Evolutionary conservation across 805 yeast species (phyloP), one percentile per base, ranked within the genome.

Genomic region (Candida silvicultrix): DNA sequence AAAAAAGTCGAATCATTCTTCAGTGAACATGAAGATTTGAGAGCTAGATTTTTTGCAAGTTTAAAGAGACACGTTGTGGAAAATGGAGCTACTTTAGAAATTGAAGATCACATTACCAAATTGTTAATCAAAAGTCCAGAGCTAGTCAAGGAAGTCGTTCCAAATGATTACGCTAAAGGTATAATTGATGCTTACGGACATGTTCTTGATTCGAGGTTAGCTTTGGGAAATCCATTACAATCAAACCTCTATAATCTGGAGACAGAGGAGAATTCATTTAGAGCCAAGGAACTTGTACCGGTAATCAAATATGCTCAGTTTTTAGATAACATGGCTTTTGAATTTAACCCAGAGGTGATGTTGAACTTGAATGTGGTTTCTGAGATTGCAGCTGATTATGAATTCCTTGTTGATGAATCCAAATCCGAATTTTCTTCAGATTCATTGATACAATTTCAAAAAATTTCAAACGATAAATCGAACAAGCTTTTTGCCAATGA

Each of bases 191-290:
- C 59, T 5, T 62, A 66, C 58, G 63, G 70, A 14, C 56, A 60
- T 1, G 23, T 35, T 2, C 51, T 68, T 31, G 72, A 70, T 47
- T 57, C 66, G 11, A 59, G 68, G 37, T 48, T 78, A 19, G 57
- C 81, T 0, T 55, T 77, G 22, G 73, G 78, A 0, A 78, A 77
- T 52, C 70, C 78, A 1, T 55, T 80, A 41, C 73, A 65, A 22
- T 63, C 67, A 12, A 73, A 68, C 45, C 61, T 73, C 2, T 69
- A 67, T 42, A 22, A 67, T 1, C 41, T 64, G 8, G 11, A 41
- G 3, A 40, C 44, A 1, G n/a, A 43, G 3, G 55, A 54, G 1
- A 42, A 38, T 2, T 11, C 42, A 0, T 51, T 57, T 41, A 48
- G 56, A 20, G 25, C 56, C 35, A 41, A 43, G 0, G 18, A 41